Evolutionary conservation across 768 basidiomycete genomes (phyloP).

Genomic region (Plicaturopsis crispa): DNA sequence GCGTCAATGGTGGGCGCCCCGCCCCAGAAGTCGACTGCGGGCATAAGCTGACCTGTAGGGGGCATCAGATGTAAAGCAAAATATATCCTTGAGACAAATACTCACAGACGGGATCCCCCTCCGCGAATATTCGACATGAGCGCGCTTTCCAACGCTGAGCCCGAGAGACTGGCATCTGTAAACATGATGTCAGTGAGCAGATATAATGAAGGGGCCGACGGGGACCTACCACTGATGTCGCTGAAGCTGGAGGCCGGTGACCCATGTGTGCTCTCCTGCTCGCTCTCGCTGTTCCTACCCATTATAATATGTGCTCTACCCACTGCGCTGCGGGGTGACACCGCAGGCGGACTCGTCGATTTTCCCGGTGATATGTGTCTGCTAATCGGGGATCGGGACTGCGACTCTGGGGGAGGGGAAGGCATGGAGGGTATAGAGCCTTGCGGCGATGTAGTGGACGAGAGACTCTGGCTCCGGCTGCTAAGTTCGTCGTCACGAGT

Average conservation of each 20-base stretch:
- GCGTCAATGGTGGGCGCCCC: conserved; percentile 20
- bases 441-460: conserved; percentile 65
- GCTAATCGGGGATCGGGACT: conserved; percentile 43
- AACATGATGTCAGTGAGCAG: neutral
- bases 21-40: conserved; percentile 20
- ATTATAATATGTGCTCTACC: conserved; percentile 39
- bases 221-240: conserved; percentile 68
- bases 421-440: conserved; percentile 80
- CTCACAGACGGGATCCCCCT: conserved; percentile 66
- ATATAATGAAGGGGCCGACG: conserved; percentile 1
- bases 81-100: conserved; percentile 11
- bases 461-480: conserved; percentile 61
- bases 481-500: conserved; percentile 33
- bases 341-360: conserved; percentile 53
- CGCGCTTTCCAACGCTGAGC: conserved; percentile 76
- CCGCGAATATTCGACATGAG: conserved; percentile 63
- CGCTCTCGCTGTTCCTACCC: conserved; percentile 35
- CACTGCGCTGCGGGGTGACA: conserved; percentile 48
- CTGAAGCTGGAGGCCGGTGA: conserved; percentile 82
- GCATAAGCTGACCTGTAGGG: conserved; percentile 24
- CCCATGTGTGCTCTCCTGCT: conserved; percentile 55
- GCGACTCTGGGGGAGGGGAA: conserved; percentile 56
- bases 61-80: neutral
- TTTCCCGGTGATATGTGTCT: conserved; percentile 45
- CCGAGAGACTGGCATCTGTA: conserved; percentile 66